phyloP scores from a whole-genome alignment of 1,139 yeast species.

The Geotrichum fermentans region DNA sequence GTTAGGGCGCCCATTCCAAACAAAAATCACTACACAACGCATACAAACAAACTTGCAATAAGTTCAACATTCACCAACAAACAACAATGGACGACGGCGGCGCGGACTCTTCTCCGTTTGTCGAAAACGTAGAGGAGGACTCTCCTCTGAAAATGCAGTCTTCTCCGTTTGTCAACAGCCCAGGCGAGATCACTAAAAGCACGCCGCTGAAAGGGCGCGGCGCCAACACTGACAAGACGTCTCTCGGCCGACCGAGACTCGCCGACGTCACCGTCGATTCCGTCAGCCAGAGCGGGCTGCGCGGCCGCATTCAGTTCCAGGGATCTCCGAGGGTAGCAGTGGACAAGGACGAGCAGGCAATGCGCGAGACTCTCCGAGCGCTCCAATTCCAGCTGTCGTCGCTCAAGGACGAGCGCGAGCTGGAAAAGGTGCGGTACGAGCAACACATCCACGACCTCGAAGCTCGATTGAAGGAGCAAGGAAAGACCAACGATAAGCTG shows the following conservation, averaged over 20 bases:
- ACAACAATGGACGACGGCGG: constrained; percentile 1
- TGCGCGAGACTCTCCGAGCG: constrained; percentile 26
- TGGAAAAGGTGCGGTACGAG: constrained; percentile 37
- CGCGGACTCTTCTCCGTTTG: constrained; percentile 11
- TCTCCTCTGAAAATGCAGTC: constrained; percentile 7
- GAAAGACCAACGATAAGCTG: constrained; percentile 35
- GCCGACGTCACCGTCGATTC: not conserved
- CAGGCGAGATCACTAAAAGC: not conserved
- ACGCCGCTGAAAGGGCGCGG: constrained; percentile 5
- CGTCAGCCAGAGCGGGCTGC: not conserved
- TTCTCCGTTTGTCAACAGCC: constrained; percentile 9
- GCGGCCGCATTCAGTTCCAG: not conserved
- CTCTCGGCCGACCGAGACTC: constrained; percentile 4
- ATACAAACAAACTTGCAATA: too few relatives aligned
- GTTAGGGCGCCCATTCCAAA: not conserved
- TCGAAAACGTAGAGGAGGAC: constrained; percentile 11
- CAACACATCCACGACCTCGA: constrained; percentile 34
- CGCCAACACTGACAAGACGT: constrained; percentile 4
- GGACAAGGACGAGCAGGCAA: constrained; percentile 2
- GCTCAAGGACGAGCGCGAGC: constrained; percentile 33
- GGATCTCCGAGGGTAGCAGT: constrained; percentile 3
- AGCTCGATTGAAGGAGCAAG: constrained; percentile 33
- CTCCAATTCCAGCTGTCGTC: constrained; percentile 38
- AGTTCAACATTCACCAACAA: too few relatives aligned
- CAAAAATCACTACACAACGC: not conserved